Evolutionary conservation across 345 rosid species (phyloP).

Genomic region (Cardamine resedifolia): DNA sequence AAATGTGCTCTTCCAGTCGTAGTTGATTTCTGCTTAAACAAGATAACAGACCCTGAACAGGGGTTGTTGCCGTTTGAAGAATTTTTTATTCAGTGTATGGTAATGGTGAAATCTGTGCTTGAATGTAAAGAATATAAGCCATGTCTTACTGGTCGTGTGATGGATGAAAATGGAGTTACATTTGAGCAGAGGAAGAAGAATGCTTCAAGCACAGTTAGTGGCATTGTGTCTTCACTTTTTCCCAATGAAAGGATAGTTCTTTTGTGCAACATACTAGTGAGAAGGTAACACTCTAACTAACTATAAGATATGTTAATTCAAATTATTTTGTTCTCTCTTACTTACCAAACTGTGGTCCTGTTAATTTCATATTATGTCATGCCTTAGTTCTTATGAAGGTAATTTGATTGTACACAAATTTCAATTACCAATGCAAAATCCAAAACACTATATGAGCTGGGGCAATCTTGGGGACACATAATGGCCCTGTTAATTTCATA

Average conservation of each 20-base stretch:
- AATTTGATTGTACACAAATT: background rate
- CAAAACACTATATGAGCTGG: background rate
- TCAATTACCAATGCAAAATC: background rate
- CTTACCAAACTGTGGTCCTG: conserved; percentile 4
- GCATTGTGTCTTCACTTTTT: conserved; percentile 73
- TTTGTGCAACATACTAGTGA: conserved; percentile 81
- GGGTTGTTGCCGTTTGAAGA: conserved; percentile 62
- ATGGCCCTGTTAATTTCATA: conserved; percentile 12
- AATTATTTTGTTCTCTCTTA: conserved; percentile 12
- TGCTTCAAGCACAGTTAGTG: conserved; percentile 63
- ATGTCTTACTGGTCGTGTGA: conserved; percentile 79
- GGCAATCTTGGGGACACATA: conserved; percentile 5
- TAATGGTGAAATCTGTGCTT: conserved; percentile 78
- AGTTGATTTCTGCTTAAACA: conserved; percentile 88
- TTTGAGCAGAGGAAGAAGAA: conserved; percentile 84
- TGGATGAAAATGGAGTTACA: conserved; percentile 75
- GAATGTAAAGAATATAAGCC: conserved; percentile 97
- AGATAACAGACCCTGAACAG: conserved; percentile 71
- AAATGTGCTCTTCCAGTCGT: conserved; percentile 76
- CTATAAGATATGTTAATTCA: conserved; percentile 16
- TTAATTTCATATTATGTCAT: background rate
- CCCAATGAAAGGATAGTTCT: conserved; percentile 76
- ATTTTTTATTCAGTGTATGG: conserved; percentile 95
- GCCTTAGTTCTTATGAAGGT: conserved; percentile 15
- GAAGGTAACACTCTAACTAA: conserved; percentile 58